These are phyloP conservation scores for Pythium apleroticum DNA, from an alignment of 352 stramenopile species.

Conservation along the genomic window DNA sequence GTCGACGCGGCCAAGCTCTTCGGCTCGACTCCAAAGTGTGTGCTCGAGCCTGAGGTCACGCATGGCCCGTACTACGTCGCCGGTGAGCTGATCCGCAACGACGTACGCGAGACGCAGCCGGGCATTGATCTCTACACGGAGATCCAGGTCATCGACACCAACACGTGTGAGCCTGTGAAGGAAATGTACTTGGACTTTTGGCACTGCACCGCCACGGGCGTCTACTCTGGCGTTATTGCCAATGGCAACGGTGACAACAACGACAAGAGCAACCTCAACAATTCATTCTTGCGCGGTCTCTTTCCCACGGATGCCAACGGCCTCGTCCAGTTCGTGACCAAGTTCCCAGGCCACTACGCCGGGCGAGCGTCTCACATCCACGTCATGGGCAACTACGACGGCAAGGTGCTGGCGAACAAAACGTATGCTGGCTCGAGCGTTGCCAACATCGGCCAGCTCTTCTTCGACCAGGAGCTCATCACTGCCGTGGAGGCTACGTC, in stretches of 20 bases:
- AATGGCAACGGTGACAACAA: conserved; percentile 14
- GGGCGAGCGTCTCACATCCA: conserved; percentile 15
- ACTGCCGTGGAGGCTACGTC: conserved; percentile 6
- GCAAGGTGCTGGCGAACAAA: conserved; percentile 16
- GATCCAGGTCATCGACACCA: conserved; percentile 19
- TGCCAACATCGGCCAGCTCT: conserved; percentile 21
- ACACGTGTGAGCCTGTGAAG: conserved; percentile 13
- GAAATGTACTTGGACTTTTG: conserved; percentile 22
- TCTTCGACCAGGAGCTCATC: conserved; percentile 24
- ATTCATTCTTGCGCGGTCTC: conserved; percentile 13
- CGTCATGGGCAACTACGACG: conserved; percentile 16
- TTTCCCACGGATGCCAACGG: conserved; percentile 12
- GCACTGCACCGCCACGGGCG: conserved; percentile 22
- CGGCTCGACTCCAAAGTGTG: neutral
- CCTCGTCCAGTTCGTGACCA: conserved; percentile 23
- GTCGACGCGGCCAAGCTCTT: neutral
- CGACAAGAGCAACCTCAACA: conserved; percentile 16
- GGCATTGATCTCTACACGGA: conserved; percentile 19
- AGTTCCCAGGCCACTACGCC: conserved; percentile 24
- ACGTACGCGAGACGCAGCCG: conserved; percentile 14
- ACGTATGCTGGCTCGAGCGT: conserved; percentile 12
- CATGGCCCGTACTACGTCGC: conserved; percentile 20
- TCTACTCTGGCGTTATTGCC: conserved; percentile 20
- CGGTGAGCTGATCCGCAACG: conserved; percentile 15
- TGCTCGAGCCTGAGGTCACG: conserved; percentile 17